A percentile compares a stretch with the other conserved stretches of the same genome.
These are phyloP conservation scores for Candida morakotiae DNA, from an alignment of 805 yeast species.

Conservation along the genomic window DNA sequence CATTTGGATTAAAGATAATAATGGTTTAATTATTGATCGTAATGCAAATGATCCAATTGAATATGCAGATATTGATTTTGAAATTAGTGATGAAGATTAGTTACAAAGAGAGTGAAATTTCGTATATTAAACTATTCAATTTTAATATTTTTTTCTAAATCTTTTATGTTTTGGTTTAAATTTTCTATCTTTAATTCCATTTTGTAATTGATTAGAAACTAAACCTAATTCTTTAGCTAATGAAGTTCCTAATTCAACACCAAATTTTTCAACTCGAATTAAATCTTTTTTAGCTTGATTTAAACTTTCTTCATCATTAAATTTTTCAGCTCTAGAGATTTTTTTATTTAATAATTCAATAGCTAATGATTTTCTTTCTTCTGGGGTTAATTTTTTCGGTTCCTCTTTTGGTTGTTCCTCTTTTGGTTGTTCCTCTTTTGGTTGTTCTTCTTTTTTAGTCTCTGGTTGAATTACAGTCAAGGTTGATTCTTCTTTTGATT, in stretches of 20 bases:
- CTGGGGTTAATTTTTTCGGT: constrained; percentile 49
- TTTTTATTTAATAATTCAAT: constrained; percentile 64
- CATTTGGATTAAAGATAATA: constrained; percentile 29
- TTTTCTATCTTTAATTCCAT: constrained; percentile 10
- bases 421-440: constrained; percentile 20
- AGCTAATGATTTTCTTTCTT: constrained; percentile 67
- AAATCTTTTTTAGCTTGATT: constrained; percentile 57
- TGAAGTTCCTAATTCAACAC: constrained; percentile 64
- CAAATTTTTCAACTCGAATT: constrained; percentile 77
- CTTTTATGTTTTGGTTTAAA: constrained; percentile 4
- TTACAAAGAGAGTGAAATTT: not conserved
- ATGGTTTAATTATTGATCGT: constrained; percentile 23
- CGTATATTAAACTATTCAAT: constrained; percentile 2
- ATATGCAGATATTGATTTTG: constrained; percentile 13
- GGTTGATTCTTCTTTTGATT: constrained; percentile 9
- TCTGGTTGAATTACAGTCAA: constrained; percentile 4
- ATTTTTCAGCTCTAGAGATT: constrained; percentile 70
- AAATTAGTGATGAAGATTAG: constrained; percentile 14
- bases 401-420: constrained; percentile 14
- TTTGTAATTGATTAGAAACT: constrained; percentile 32
- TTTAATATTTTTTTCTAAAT: not conserved
- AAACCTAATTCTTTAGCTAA: constrained; percentile 66
- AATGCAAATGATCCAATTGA: constrained; percentile 10
- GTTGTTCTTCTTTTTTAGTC: constrained; percentile 8
- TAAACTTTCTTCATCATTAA: constrained; percentile 61